Percentiles rank a stretch among this genome's conserved stretches.
Evolutionary conservation across 371 early-diverging fungal genomes (phyloP).

Genomic region (Mortierella sp.): DNA sequence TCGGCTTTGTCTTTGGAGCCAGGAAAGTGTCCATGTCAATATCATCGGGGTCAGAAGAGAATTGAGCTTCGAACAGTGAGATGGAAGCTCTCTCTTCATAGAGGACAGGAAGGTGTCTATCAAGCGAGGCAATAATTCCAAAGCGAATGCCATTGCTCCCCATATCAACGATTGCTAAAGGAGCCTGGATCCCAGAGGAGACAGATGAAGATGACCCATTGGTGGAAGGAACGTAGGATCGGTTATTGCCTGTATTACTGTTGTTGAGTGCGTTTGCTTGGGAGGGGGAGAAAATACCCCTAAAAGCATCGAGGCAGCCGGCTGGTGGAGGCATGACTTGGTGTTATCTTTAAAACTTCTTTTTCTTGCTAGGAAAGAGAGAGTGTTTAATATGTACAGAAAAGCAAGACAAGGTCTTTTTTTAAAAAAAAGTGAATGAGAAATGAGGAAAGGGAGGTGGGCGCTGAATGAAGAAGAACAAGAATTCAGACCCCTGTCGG

Average conservation of each 20-base stretch:
- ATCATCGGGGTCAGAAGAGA: conserved; percentile 10
- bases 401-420: not conserved
- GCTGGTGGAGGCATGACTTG: conserved; percentile 16
- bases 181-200: conserved; percentile 52
- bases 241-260: not conserved
- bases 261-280: not conserved
- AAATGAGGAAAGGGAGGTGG: not conserved
- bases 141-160: conserved; percentile 81
- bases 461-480: not conserved
- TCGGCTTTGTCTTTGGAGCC: not conserved
- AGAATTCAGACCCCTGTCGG: not conserved
- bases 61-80: conserved; percentile 68
- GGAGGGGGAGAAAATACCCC: conserved; percentile 39
- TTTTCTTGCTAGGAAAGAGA: too few species aligned
- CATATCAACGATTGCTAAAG: conserved; percentile 75
- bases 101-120: conserved; percentile 71
- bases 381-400: too few species aligned
- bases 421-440: not conserved
- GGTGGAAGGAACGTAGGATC: not conserved
- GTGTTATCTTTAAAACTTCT: not conserved
- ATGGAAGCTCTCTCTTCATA: conserved; percentile 77
- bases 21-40: conserved; percentile 1
- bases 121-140: conserved; percentile 67
- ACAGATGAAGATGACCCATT: conserved; percentile 2
- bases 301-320: conserved; percentile 47